Base-by-base conservation (phyloP, 371 early-diverging fungal genomes). In the Mycotypha africana region DNA sequence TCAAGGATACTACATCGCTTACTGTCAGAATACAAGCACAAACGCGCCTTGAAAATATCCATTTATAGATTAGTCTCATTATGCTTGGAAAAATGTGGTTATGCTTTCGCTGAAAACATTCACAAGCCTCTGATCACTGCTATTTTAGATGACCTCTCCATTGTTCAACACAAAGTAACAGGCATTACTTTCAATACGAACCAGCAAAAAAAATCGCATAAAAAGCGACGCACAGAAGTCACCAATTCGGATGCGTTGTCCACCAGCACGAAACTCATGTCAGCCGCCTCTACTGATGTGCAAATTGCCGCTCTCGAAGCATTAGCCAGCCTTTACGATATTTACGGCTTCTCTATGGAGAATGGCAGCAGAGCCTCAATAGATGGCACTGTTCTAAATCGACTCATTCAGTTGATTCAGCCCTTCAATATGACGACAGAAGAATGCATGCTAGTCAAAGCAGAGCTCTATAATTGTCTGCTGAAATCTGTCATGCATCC, bases 41-140 rank as follows among this genome's bases (percentile, higher is more conserved):
- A 60, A 41, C 49, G 72, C 40, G 42, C 66, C 20, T 24, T 72
- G 7, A 65, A 59, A 45, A 41, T 55, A 1, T 66, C 70, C 1
- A 42, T 60, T 2, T 77, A 77, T 34, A 51, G 61, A 10, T 43
- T 74, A 39, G 47, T 67, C 16, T 43, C 56, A 2, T 42, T 77
- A 11, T 77, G 74, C 34, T 38, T 77, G 23, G 64, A 70, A 38
- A 65, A 67, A 40, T 74, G 57, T 41, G 72, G 74, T 0, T 60
- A 61, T 30, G 60, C 58, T 0, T 71, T 77, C 47, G 67, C 54
- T 16, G 58, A 67, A 28, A 57, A 26, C 17, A 51, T 67, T 15
- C 42, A 54, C n/a, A 74, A 67, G 45, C 57, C 66, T 8, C 38
- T 70, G 34, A 39, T 61, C 9, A n/a, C 37, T 12, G 42, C 47